These are phyloP conservation scores for Orbilia blumenaviensis DNA, from an alignment of 2,329 filamentous ascomycete species.

Conservation along the genomic window DNA sequence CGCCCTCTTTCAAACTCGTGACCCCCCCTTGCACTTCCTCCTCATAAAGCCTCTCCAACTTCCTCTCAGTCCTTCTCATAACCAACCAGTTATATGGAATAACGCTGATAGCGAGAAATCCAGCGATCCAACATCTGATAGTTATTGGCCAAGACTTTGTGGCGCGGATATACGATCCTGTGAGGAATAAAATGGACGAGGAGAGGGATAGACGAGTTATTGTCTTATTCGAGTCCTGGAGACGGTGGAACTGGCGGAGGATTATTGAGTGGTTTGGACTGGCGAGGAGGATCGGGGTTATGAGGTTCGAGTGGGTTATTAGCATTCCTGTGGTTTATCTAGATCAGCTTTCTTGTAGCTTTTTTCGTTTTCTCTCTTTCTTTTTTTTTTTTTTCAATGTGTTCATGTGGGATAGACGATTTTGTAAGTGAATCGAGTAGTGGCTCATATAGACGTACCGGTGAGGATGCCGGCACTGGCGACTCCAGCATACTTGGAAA, in stretches of 20 bases:
- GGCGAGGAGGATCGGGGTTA: slow-evolving; percentile 30
- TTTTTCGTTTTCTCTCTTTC: no score
- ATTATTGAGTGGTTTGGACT: slow-evolving; percentile 20
- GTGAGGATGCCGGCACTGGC: slow-evolving; percentile 32
- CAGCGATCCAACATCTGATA: slow-evolving; percentile 6
- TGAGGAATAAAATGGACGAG: slow-evolving; percentile 5
- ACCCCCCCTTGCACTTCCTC: slow-evolving; percentile 19
- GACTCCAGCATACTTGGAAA: slow-evolving; percentile 21
- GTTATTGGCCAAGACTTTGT: background rate
- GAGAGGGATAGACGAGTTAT: background rate
- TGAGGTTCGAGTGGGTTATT: slow-evolving; percentile 21
- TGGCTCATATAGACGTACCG: slow-evolving; percentile 8
- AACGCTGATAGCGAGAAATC: background rate
- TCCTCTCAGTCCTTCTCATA: slow-evolving; percentile 33
- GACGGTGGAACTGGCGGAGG: slow-evolving; percentile 28
- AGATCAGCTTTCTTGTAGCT: no score
- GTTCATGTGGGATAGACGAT: background rate
- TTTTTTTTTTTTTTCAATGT: background rate
- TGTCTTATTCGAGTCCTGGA: background rate
- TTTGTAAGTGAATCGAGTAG: no score
- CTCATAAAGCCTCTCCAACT: slow-evolving; percentile 22
- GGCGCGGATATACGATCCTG: background rate
- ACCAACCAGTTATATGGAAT: slow-evolving; percentile 21
- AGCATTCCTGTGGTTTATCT: slow-evolving; percentile 23
- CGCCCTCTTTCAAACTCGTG: background rate